A percentile compares a stretch with the other conserved stretches of the same genome.
These are phyloP conservation scores for Leptomonas pyrrhocoris DNA, from an alignment of 208 protist species.

Conservation along the genomic window DNA sequence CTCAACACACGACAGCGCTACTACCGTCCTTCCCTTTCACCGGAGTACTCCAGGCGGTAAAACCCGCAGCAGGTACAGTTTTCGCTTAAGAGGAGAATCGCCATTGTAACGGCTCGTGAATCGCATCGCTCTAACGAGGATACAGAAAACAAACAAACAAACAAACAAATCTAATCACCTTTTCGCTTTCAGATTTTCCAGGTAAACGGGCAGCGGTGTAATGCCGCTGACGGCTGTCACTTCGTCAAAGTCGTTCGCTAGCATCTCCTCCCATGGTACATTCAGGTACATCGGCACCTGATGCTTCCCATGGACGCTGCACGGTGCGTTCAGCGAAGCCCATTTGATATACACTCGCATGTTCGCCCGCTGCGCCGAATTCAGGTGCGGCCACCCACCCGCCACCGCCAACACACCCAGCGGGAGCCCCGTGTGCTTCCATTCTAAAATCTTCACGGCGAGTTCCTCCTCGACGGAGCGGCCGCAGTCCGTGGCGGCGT, in stretches of 20 bases:
- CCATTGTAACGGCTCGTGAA: too few species aligned
- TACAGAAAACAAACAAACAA: neutral
- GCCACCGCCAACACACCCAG: conserved; percentile 70
- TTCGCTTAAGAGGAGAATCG: too few species aligned
- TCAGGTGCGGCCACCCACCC: conserved; percentile 69
- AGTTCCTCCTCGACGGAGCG: conserved; percentile 87
- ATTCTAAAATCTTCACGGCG: conserved; percentile 85
- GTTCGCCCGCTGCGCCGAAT: conserved; percentile 39
- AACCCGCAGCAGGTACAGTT: too few species aligned
- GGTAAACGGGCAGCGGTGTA: conserved; percentile 62
- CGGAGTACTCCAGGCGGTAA: neutral
- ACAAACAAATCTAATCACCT: neutral
- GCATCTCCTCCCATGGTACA: conserved; percentile 77
- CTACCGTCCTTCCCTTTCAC: neutral
- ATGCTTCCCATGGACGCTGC: conserved; percentile 45
- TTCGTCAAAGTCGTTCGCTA: conserved; percentile 57
- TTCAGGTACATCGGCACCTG: conserved; percentile 71
- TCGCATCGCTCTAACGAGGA: neutral
- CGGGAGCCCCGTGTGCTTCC: conserved; percentile 80
- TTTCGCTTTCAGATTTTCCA: conserved; percentile 22
- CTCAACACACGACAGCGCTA: neutral
- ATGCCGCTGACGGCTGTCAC: conserved; percentile 61
- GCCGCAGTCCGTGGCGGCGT: conserved; percentile 64
- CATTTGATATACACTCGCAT: conserved; percentile 65
- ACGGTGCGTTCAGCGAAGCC: conserved; percentile 61